Base-by-base conservation (phyloP, 2,329 filamentous ascomycete species). In the Cladophialophora psammophila region DNA sequence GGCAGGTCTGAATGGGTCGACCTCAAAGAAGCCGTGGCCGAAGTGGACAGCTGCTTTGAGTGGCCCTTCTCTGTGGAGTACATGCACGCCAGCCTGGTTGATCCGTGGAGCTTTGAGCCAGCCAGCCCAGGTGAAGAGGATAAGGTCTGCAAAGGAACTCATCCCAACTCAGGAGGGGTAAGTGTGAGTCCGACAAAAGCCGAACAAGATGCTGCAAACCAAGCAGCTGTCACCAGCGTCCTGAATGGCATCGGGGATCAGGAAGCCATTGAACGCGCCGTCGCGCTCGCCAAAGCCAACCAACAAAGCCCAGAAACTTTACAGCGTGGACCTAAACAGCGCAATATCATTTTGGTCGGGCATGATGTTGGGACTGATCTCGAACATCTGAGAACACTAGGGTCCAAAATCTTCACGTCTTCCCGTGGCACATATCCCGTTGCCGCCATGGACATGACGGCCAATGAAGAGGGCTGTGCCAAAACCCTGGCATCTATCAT, bases 271-370 rank as follows among this genome's bases (percentile, higher is more conserved):
- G 40, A 60, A 5, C 45, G 50, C 18, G 64, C 64, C 12, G 31
- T 58, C 20, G 57, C 63, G 9, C 35, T 54, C 35, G 53, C 52
- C 18, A 13, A 61, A 38, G 20, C 45, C 18, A 34, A 36, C 9
- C 55, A 42, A 10, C 7, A 54, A 34, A 56, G 59, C 32, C 20
- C 56, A 10, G 50, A 65, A 20, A 12, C n/a, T n/a, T 35, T 60
- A 36, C 64, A 70, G 52, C 59, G 38, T 10, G 68, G 70, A 36
- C 32, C 63, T 45, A 67, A 76, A 74, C 68, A 80, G 53, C 86
- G 89, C 32, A 88, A 87, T 50, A 79, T 97, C 53, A 82, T 96
- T 31, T 82, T 98, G 13, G 87, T 97, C 2, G 95, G 93, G 18
- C 94, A 97, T 74, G 90, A 91, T 66, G 78, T 90, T 9, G 73